Conservation (phyloP, 495 filamentous ascomycete species). For the Cladorrhinum samala region DNA sequence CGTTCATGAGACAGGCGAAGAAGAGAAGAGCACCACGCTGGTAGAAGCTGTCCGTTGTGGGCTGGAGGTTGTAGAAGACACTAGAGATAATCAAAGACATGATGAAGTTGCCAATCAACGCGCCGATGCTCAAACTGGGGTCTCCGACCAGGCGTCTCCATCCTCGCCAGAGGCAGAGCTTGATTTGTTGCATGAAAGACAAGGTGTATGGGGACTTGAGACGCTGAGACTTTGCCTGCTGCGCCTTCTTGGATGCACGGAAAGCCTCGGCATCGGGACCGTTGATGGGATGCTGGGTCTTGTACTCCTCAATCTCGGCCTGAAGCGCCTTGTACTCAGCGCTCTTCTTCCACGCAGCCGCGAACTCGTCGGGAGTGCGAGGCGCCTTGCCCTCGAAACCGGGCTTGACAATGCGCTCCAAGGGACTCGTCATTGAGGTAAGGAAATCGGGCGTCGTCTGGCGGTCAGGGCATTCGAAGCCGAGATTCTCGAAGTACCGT, state of each 20-base stretch:
- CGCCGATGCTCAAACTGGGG: slow-evolving; percentile 60
- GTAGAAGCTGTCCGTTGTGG: slow-evolving; percentile 65
- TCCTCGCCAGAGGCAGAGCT: slow-evolving; percentile 68
- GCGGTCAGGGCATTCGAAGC: slow-evolving; percentile 66
- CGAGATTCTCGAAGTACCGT: slow-evolving; percentile 66
- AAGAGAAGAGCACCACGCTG: slow-evolving; percentile 76
- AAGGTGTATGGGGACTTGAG: slow-evolving; percentile 70
- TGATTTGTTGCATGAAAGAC: slow-evolving; percentile 63
- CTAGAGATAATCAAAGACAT: slow-evolving; percentile 75
- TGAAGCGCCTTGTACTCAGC: slow-evolving; percentile 59
- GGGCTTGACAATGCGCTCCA: slow-evolving; percentile 55
- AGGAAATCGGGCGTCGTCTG: slow-evolving; percentile 76
- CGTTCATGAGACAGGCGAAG: slow-evolving; percentile 82
- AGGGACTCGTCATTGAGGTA: slow-evolving; percentile 68
- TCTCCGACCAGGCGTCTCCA: slow-evolving; percentile 66
- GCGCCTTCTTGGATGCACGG: slow-evolving; percentile 56
- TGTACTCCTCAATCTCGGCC: slow-evolving; percentile 65
- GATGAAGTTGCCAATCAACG: slow-evolving; percentile 64
- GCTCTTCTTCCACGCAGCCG: slow-evolving; percentile 66
- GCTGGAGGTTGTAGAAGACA: slow-evolving; percentile 71
- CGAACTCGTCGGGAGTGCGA: slow-evolving; percentile 73
- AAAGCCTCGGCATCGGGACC: slow-evolving; percentile 63
- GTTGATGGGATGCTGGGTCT: slow-evolving; percentile 54
- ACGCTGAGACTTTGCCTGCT: slow-evolving; percentile 59
- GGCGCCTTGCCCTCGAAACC: slow-evolving; percentile 64